Percentiles rank a stretch among this genome's conserved stretches.
Conservation (phyloP, 2,329 filamentous ascomycete species). For the Arthrobotrys conoides region DNA sequence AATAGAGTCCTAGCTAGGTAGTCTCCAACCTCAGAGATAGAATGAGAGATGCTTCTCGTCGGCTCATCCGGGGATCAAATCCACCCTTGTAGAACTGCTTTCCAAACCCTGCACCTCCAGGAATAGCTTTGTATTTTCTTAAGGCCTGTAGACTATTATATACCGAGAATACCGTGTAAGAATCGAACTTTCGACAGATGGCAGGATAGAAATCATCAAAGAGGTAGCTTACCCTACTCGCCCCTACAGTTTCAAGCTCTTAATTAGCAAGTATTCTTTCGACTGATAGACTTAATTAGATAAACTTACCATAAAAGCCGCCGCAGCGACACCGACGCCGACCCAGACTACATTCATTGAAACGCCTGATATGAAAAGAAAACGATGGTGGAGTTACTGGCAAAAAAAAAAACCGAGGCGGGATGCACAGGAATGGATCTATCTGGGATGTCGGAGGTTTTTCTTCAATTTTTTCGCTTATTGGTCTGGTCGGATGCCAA, state of each 20-base stretch:
- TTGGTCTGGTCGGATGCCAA: conserved; percentile 21
- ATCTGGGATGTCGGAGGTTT: conserved; percentile 20
- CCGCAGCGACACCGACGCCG: conserved; percentile 75
- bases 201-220: background rate
- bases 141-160: conserved; percentile 80
- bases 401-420: background rate
- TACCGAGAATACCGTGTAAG: conserved; percentile 20
- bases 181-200: conserved; percentile 12
- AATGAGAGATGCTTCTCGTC: conserved; percentile 90
- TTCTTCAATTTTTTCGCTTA: conserved; percentile 33
- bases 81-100: conserved; percentile 98
- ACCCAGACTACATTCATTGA: conserved; percentile 70
- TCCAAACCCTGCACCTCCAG: conserved; percentile 80
- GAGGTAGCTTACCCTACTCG: conserved; percentile 74
- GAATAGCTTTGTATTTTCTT: conserved; percentile 78
- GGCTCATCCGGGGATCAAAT: conserved; percentile 96
- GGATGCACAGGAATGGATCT: background rate
- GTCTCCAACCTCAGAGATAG: conserved; percentile 82
- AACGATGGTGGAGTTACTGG: background rate
- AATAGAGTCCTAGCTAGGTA: background rate
- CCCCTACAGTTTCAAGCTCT: conserved; percentile 73
- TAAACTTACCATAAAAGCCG: conserved; percentile 75
- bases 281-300: conserved; percentile 18
- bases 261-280: conserved; percentile 24
- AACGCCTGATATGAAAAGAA: conserved; percentile 8